phyloP scores from a whole-genome alignment of 768 basidiomycete species.

The Galerina marginata region DNA sequence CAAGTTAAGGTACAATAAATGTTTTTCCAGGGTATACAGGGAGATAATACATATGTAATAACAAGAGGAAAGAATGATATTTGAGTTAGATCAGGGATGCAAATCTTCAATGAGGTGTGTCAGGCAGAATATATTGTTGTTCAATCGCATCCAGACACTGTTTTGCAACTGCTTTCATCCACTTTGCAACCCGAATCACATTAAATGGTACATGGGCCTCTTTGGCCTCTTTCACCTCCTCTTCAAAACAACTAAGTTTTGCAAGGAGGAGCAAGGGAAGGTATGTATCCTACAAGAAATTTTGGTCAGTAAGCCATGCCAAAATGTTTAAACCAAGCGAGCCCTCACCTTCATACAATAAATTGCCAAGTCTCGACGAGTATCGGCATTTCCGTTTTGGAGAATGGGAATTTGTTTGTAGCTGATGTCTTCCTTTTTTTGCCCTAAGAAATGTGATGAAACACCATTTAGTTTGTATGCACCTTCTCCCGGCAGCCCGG shows the following conservation, averaged over 20 bases:
- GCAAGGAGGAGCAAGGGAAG: slow-evolving; percentile 90
- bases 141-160: slow-evolving; percentile 19
- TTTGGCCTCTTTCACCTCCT: slow-evolving; percentile 21
- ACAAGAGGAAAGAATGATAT: background rate
- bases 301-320: background rate
- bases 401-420: slow-evolving; percentile 92
- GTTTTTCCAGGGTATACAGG: background rate
- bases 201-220: slow-evolving; percentile 26
- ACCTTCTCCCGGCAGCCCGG: slow-evolving; percentile 60
- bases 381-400: slow-evolving; percentile 90
- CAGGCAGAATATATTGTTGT: slow-evolving; percentile 14
- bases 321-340: slow-evolving; percentile 4
- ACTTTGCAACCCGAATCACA: slow-evolving; percentile 17
- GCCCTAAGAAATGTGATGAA: slow-evolving; percentile 89
- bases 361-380: slow-evolving; percentile 84
- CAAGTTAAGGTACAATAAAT: background rate
- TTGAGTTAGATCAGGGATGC: background rate
- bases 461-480: slow-evolving; percentile 93
- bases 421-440: slow-evolving; percentile 96
- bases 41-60: background rate
- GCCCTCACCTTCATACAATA: slow-evolving; percentile 88
- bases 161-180: slow-evolving; percentile 14
- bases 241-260: slow-evolving; percentile 89
- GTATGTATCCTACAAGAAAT: slow-evolving; percentile 78
- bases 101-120: background rate